phyloP scores from a whole-genome alignment of 75 land plant genomes.

The Cryptomeria japonica region DNA sequence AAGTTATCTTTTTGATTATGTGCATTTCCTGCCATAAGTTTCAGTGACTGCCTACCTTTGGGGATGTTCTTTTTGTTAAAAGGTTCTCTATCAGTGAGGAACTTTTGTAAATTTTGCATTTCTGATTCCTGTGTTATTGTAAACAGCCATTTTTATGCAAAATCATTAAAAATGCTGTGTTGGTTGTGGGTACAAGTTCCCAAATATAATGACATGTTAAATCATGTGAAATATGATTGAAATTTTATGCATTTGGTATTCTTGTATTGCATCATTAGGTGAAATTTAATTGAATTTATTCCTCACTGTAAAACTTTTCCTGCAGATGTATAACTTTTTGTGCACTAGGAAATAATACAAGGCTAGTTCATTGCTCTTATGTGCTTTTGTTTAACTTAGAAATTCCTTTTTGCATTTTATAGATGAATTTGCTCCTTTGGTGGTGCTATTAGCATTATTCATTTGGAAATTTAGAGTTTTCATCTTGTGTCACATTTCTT shows the following conservation, averaged over 20 bases:
- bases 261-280: not conserved
- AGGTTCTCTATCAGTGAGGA: not conserved
- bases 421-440: not conserved
- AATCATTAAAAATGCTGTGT: not conserved
- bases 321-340: not conserved
- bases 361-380: not conserved
- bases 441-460: not conserved
- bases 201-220: not conserved
- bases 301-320: not conserved
- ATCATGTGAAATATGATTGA: not conserved
- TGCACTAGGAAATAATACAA: not conserved
- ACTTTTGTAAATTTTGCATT: not conserved
- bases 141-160: not conserved
- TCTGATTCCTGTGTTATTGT: not conserved
- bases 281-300: not conserved
- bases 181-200: not conserved
- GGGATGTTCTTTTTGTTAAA: not conserved
- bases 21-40: not conserved
- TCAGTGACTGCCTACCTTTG: not conserved
- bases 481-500: constrained; percentile 3
- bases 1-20: too few relatives aligned
- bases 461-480: not conserved
- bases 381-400: not conserved
- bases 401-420: not conserved
- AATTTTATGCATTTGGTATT: not conserved